Evolutionary conservation across 1,284 basidiomycete genomes (phyloP).

Genomic region (Golubevia sp.): DNA sequence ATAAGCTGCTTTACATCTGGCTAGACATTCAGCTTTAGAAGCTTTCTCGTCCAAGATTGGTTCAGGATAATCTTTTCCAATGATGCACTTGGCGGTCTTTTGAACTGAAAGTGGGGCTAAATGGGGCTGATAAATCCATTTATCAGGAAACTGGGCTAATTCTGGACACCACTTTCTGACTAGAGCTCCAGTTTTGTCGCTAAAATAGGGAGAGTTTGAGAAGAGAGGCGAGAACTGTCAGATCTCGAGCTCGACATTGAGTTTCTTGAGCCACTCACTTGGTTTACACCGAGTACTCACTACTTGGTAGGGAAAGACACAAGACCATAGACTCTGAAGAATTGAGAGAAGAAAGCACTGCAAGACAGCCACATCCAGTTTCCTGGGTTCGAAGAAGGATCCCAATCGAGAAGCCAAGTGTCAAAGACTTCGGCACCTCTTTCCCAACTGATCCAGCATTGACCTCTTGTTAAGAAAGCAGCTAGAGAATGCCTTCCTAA

Average conservation of each 20-base stretch:
- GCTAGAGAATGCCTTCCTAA: slow-evolving; percentile 67
- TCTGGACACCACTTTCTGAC: slow-evolving; percentile 65
- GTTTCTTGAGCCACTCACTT: no score
- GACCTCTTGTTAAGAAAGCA: slow-evolving; percentile 67
- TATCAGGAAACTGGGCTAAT: slow-evolving; percentile 40
- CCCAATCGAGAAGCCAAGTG: slow-evolving; percentile 63
- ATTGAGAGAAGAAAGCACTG: slow-evolving; percentile 64
- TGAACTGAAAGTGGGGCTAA: slow-evolving; percentile 40
- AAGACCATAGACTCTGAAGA: slow-evolving; percentile 63
- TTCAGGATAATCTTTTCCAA: slow-evolving; percentile 44
- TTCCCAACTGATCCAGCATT: slow-evolving; percentile 69
- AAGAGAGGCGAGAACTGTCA: no score
- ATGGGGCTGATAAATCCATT: slow-evolving; percentile 47
- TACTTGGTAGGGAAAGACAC: slow-evolving; percentile 64
- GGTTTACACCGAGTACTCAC: no score
- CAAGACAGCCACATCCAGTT: slow-evolving; percentile 67
- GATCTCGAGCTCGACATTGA: no score
- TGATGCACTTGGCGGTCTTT: slow-evolving; percentile 40
- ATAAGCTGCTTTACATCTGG: slow-evolving; percentile 34
- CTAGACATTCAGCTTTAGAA: slow-evolving; percentile 33
- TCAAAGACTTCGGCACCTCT: slow-evolving; percentile 67
- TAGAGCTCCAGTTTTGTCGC: slow-evolving; percentile 63
- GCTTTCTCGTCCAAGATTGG: slow-evolving; percentile 51
- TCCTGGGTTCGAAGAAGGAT: slow-evolving; percentile 63
- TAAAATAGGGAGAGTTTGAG: background rate